Evolutionary conservation across 257 asterid genomes (phyloP).

Genomic region (Jacaranda mimosifolia): DNA sequence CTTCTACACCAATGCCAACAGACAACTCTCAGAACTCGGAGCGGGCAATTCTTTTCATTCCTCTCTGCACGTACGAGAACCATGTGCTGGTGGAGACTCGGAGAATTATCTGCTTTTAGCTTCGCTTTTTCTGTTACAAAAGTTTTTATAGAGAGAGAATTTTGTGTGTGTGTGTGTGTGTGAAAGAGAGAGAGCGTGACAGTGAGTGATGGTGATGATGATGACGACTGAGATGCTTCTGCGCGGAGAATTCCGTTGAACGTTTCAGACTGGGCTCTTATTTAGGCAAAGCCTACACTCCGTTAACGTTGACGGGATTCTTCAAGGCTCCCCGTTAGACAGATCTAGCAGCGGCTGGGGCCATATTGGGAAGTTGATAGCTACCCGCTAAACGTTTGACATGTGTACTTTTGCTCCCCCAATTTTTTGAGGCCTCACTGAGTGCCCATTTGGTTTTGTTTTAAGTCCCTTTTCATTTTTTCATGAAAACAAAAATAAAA

Average conservation of each 20-base stretch:
- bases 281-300: conserved; percentile 13
- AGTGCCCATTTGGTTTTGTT: no score
- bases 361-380: background rate
- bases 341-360: conserved; percentile 27
- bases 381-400: background rate
- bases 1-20: background rate
- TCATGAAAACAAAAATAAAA: no score
- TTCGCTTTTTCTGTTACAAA: conserved; percentile 38
- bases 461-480: no score
- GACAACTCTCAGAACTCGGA: background rate
- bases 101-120: conserved; percentile 41
- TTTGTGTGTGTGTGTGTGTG: conserved; percentile 14
- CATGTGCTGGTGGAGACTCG: conserved; percentile 35
- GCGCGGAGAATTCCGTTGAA: conserved; percentile 37
- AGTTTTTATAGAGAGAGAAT: conserved; percentile 40
- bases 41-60: conserved; percentile 8
- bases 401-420: background rate
- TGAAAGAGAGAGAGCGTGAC: conserved; percentile 32
- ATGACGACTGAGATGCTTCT: conserved; percentile 33
- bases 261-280: conserved; percentile 27
- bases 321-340: conserved; percentile 28
- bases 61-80: conserved; percentile 27
- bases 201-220: conserved; percentile 41
- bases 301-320: conserved; percentile 42
- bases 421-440: background rate